Base-by-base conservation (phyloP, 108 stramenopile species). In the Nitzschia sp. region DNA sequence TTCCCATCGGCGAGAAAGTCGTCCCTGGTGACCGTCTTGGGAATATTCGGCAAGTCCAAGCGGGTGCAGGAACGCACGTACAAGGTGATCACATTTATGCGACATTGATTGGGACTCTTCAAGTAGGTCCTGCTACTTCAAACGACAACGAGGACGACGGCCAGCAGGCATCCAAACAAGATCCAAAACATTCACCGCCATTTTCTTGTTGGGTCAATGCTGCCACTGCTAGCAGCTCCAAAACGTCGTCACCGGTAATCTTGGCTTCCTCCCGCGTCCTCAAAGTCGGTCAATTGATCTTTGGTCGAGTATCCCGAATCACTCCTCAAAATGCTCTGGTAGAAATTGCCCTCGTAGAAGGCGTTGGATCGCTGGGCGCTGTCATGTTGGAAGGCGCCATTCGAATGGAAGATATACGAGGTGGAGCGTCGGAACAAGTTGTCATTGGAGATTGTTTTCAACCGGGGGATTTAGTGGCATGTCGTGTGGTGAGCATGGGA, bases 401-500 rank as follows among this genome's bases (percentile, higher is more conserved):
- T 45, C 90, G 89, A 1, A 61, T 59, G 46, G 87, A 95, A 65
- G 95, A 97, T 53, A 76, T 93, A 1, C 76, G 88, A 45, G 82
- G 85, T 9, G 66, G 68, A 30, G 77, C 82, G 21, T 72, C 90
- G 0, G 78, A 86, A 48, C 88, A 86, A 68, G 47, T 91, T 18
- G 62, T 77, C 25, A 63, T 95, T 4, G 82, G 74, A 5, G 80
- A 88, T 27, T 94, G 80, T 36, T 81, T 96, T 63, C 83, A 84
- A 9, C 96, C 96, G 5, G 87, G 89, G 0, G 97, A 98, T 79
- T 53, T 95, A 23, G 81, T 98, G 1, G 54, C 91, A 26, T 87
- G 87, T 28, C 77, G 90, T 0, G 77, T 98, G 15, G 66, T 95
- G 31, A 88, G 91, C 23, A 33, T 95, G 59, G 87, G 86, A 54